Base-by-base conservation (phyloP, 768 basidiomycete genomes). In the Panaeolus cyanescens region DNA sequence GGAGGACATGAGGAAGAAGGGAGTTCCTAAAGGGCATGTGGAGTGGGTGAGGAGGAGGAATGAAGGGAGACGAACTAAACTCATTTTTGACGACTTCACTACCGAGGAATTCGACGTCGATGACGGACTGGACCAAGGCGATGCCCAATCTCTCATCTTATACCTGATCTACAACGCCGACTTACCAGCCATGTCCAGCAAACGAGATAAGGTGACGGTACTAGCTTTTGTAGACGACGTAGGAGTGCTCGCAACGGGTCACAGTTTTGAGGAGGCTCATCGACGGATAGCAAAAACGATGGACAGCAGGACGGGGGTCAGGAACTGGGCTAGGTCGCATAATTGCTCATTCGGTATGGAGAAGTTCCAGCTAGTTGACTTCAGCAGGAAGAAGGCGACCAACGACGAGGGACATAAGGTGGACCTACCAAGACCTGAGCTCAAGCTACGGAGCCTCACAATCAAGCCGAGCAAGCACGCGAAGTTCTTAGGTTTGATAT, bases 141-240 rank as follows among this genome's bases (percentile, higher is more conserved):
- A 66, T 55, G 60, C 64, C 6, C 22, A 62, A 1, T 67, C 68
- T 3, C 56, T 63, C 37, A 59, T 70, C 2, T 13, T 64, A 20
- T 69, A 69, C 54, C 56, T 71, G 2, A 54, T 67, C 42, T 71
- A 67, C 55, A 70, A 70, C 55, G 33, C 39, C 25, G 64, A 63
- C 53, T 59, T 75, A 0, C 60, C 72, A 0, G 36, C 15, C 32
- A 64, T 65, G 30, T 42, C 56, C 6, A 13, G 39, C 5, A 22
- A 56, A 1, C 10, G 59, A 25, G 17, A 31, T 22, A 53, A 59
- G 9, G 57, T 56, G 0, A 30, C 30, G 12, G 19, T 36, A 5
- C 33, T 64, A n/a, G 58, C 69, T 0, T 79, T 74, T 34, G 69
- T 77, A 0, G 70, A 79, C 31, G 68, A 79, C 53, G 67, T 77